A percentile compares a stretch with the other conserved stretches of the same genome.
These are phyloP conservation scores for Coelastrella sp. DNA, from an alignment of 139 green algal species.

Conservation along the genomic window DNA sequence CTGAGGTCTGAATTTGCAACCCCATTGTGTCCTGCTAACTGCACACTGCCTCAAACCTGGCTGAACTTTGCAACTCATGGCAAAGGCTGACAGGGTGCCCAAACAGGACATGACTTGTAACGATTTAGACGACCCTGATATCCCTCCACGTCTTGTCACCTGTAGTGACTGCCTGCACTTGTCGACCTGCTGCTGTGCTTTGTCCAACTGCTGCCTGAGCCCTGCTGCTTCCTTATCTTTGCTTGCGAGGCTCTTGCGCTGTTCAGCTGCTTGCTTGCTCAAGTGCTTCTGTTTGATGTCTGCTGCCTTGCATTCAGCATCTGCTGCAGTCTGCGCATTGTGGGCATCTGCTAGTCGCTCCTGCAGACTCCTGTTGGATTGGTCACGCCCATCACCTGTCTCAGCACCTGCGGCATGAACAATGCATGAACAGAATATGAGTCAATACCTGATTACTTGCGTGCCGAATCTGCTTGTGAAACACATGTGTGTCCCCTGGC, in stretches of 20 bases:
- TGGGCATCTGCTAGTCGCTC: constrained; percentile 83
- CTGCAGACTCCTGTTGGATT: constrained; percentile 79
- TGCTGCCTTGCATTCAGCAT: constrained; percentile 74
- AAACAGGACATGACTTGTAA: too few species aligned
- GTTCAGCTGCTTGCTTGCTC: constrained; percentile 83
- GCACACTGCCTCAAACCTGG: too few species aligned
- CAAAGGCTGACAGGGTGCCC: too few species aligned
- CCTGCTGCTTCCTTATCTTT: constrained; percentile 85
- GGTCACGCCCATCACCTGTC: constrained; percentile 86
- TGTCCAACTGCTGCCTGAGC: constrained; percentile 72
- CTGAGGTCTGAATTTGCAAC: too few species aligned
- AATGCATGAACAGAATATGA: not conserved
- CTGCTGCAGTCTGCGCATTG: constrained; percentile 67
- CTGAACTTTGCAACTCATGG: too few species aligned
- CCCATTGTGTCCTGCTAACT: too few species aligned
- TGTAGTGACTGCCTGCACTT: constrained; percentile 50
- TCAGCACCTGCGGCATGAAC: constrained; percentile 71
- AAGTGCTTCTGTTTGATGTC: constrained; percentile 82
- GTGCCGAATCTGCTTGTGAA: too few species aligned
- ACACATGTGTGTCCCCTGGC: too few species aligned
- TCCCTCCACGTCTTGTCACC: constrained; percentile 23
- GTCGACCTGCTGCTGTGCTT: constrained; percentile 63
- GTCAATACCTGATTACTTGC: too few species aligned
- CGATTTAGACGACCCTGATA: too few species aligned
- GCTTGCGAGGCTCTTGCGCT: constrained; percentile 72